phyloP scores from a whole-genome alignment of 2,329 filamentous ascomycete species.

The Hypoxylon sp. region DNA sequence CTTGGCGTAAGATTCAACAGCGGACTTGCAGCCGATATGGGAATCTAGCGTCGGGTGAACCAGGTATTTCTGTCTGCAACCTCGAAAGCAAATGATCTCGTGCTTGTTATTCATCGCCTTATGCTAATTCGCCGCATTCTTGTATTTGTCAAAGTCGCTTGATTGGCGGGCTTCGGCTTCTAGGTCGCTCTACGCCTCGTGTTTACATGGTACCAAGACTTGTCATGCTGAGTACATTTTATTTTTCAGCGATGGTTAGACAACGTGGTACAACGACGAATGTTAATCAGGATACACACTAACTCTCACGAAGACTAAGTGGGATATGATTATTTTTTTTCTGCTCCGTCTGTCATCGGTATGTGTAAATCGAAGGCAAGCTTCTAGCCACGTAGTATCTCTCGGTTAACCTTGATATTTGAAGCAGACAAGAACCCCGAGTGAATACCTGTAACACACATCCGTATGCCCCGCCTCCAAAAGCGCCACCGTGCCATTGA shows the following conservation, averaged over 20 bases:
- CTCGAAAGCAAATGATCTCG: constrained; percentile 14
- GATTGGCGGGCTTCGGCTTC: neutral
- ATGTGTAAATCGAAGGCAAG: constrained; percentile 1
- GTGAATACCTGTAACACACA: neutral
- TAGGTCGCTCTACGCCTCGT: neutral
- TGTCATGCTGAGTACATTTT: neutral
- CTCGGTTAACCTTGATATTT: neutral
- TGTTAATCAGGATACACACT: neutral
- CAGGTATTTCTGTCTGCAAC: neutral
- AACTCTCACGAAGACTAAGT: neutral
- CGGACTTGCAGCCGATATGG: constrained; percentile 11
- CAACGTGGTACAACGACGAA: neutral
- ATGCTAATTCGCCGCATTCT: constrained; percentile 1
- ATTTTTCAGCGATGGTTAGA: neutral
- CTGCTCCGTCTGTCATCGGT: neutral
- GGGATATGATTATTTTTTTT: neutral
- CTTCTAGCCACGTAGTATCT: neutral
- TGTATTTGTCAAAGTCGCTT: neutral
- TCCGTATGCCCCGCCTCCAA: neutral
- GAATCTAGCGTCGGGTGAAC: constrained; percentile 7
- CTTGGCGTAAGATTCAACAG: constrained; percentile 34
- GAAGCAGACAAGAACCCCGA: neutral
- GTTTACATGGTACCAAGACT: neutral
- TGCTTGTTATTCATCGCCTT: constrained; percentile 13
- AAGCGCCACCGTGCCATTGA: neutral